A percentile compares a stretch with the other conserved stretches of the same genome.
Conservation (phyloP, 148 eudicot species). For the Persicaria maculosa region DNA sequence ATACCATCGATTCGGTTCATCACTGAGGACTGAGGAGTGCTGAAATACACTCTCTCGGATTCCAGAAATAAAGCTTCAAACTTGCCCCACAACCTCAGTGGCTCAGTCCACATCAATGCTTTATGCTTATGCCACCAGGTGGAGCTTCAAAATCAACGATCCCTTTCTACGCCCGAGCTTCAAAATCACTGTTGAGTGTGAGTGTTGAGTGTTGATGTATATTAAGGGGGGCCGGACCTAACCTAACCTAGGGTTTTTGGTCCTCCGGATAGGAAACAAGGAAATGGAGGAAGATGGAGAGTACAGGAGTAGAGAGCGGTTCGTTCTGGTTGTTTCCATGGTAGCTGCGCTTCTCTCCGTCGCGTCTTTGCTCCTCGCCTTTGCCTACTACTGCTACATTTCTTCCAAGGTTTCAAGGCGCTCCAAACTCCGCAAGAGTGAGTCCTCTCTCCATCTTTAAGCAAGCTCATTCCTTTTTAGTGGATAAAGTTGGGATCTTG, state of each 20-base stretch:
- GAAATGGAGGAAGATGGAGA: slow-evolving; percentile 36
- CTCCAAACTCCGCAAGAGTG: slow-evolving; percentile 45
- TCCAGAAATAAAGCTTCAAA: no score
- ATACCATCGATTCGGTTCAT: no score
- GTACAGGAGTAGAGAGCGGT: slow-evolving; percentile 44
- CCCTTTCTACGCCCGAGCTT: no score
- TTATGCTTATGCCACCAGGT: no score
- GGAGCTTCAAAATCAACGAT: no score
- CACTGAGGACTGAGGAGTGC: no score
- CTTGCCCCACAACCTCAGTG: no score
- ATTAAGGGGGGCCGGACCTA: no score
- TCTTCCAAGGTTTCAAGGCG: slow-evolving; percentile 58
- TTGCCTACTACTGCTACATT: slow-evolving; percentile 77
- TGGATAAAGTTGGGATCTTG: background rate
- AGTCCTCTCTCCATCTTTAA: slow-evolving; percentile 2
- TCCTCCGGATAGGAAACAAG: background rate
- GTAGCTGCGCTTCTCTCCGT: slow-evolving; percentile 57
- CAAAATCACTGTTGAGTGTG: no score
- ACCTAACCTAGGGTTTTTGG: background rate
- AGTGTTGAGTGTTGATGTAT: no score
- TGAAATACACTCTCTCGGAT: no score
- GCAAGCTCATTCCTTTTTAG: background rate
- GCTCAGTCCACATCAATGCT: no score
- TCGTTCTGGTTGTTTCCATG: slow-evolving; percentile 40
- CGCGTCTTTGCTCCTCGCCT: slow-evolving; percentile 55